A percentile compares a stretch with the other conserved stretches of the same genome.
Evolutionary conservation across 768 basidiomycete species (phyloP).

Genomic region (Pleurotus salmoneostramineus): DNA sequence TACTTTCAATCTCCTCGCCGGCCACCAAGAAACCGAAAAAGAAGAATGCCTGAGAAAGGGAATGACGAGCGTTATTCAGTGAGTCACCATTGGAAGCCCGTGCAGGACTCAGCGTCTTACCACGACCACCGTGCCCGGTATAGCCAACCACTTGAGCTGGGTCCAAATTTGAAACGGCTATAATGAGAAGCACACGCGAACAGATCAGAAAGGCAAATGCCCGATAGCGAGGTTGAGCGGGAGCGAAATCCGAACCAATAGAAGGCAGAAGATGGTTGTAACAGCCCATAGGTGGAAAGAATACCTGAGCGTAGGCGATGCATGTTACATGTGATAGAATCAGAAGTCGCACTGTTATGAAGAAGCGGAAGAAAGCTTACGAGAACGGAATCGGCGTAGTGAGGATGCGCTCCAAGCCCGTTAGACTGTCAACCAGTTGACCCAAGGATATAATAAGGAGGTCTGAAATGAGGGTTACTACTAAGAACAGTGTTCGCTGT

Average conservation of each 20-base stretch:
- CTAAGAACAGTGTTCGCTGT: neutral
- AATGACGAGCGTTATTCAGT: neutral
- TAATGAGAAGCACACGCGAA: conserved; percentile 7
- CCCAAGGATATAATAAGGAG: conserved; percentile 43
- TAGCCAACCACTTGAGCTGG: conserved; percentile 55
- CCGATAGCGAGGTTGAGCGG: neutral
- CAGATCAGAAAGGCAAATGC: neutral
- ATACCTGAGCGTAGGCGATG: conserved; percentile 35
- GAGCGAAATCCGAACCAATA: conserved; percentile 38
- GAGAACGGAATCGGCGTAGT: conserved; percentile 79
- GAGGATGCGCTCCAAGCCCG: conserved; percentile 68
- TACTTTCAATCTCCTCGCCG: conserved; percentile 74
- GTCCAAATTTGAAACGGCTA: conserved; percentile 66
- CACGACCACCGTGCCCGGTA: conserved; percentile 53
- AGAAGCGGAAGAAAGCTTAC: conserved; percentile 26
- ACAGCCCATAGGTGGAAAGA: conserved; percentile 68
- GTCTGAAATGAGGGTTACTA: conserved; percentile 25
- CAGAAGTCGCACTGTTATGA: neutral
- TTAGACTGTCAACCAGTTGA: conserved; percentile 60
- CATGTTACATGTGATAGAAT: neutral
- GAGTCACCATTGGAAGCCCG: conserved; percentile 3
- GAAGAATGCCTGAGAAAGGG: conserved; percentile 46
- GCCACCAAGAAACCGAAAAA: conserved; percentile 75
- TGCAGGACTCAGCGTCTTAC: conserved; percentile 25
- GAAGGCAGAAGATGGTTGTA: conserved; percentile 55